A percentile compares a stretch with the other conserved stretches of the same genome.
These are phyloP conservation scores for Schwanniomyces sp. DNA, from an alignment of 805 yeast genomes.

Conservation along the genomic window DNA sequence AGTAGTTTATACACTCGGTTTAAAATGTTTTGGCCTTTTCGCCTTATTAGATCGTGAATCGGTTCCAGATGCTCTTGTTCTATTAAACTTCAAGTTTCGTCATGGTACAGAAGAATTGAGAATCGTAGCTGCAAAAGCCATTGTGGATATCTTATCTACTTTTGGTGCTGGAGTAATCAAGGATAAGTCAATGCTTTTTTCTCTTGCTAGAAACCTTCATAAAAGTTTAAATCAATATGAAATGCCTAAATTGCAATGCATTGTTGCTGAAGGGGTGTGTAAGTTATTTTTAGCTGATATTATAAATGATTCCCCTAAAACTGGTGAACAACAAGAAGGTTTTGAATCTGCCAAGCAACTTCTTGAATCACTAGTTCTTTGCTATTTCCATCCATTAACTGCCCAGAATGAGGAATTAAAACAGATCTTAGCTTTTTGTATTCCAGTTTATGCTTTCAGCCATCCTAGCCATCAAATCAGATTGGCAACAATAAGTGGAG, in stretches of 20 bases:
- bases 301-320: conserved; percentile 58
- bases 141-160: conserved; percentile 75
- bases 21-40: conserved; percentile 76
- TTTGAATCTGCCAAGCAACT: conserved; percentile 39
- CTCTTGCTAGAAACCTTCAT: conserved; percentile 68
- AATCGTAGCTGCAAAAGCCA: conserved; percentile 62
- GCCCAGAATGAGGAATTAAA: conserved; percentile 62
- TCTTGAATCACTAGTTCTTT: conserved; percentile 65
- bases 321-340: conserved; percentile 14
- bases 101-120: conserved; percentile 65
- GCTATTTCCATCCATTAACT: conserved; percentile 74
- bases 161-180: conserved; percentile 66
- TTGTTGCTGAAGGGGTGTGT: conserved; percentile 83
- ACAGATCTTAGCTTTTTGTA: conserved; percentile 81
- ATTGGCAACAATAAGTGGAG: conserved; percentile 63
- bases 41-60: conserved; percentile 63
- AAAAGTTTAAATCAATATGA: conserved; percentile 58
- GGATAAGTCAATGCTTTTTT: conserved; percentile 56
- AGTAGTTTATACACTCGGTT: conserved; percentile 61
- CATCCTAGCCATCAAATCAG: conserved; percentile 69
- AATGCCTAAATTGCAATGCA: conserved; percentile 68
- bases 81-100: conserved; percentile 69
- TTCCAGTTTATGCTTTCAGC: conserved; percentile 85
- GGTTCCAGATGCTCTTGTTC: conserved; percentile 62
- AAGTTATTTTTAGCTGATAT: conserved; percentile 79